A percentile compares a stretch with the other conserved stretches of the same genome.
Evolutionary conservation across 164 flowering plant species (phyloP).

Genomic region (Umbilicus rupestris): DNA sequence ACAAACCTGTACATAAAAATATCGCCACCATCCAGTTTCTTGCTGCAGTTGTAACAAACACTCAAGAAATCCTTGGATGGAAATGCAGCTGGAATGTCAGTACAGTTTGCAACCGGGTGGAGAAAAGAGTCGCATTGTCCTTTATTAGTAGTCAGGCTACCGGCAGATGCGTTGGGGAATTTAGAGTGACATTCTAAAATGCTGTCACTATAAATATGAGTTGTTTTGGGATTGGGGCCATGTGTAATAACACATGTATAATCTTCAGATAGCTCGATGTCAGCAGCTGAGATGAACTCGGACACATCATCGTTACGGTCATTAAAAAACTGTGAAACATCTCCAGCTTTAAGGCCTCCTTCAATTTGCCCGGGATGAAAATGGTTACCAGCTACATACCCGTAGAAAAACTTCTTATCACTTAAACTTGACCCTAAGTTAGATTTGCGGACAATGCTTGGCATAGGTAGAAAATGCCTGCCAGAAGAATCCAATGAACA

Average conservation of each 20-base stretch:
- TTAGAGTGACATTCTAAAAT: slow-evolving; percentile 8
- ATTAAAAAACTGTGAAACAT: background rate
- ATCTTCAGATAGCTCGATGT: slow-evolving; percentile 9
- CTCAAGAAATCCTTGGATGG: background rate
- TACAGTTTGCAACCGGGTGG: background rate
- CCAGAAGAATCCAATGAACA: slow-evolving; percentile 8
- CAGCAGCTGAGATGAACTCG: background rate
- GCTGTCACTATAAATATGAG: slow-evolving; percentile 8
- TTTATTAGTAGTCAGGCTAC: background rate
- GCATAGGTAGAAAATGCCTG: background rate
- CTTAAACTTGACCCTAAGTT: slow-evolving; percentile 1
- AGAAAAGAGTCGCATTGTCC: background rate
- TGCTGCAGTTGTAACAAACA: slow-evolving; percentile 3
- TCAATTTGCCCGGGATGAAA: background rate
- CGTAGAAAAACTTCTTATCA: background rate
- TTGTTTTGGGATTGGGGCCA: slow-evolving; percentile 10
- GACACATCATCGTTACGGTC: background rate
- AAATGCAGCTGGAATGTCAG: background rate
- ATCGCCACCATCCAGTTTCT: slow-evolving; percentile 2
- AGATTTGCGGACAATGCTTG: background rate
- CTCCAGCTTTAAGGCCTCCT: background rate
- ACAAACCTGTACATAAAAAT: slow-evolving; percentile 8
- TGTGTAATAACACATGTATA: slow-evolving; percentile 3
- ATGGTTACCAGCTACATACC: background rate
- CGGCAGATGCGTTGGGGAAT: background rate